Evolutionary conservation across 441 rosid genomes (phyloP).

Genomic region (Cnidoscolus chayamansa): DNA sequence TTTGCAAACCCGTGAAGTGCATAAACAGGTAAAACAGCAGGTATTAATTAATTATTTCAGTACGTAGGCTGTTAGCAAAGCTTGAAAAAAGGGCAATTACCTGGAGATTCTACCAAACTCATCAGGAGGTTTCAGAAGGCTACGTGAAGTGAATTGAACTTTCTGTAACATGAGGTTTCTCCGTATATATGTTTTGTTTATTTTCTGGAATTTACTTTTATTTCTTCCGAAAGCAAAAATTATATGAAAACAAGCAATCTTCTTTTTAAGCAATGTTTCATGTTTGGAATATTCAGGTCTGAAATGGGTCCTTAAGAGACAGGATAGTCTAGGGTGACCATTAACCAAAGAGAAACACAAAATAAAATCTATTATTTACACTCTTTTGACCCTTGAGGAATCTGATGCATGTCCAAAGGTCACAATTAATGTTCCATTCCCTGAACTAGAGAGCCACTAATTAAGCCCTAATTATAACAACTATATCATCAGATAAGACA

Average conservation of each 20-base stretch:
- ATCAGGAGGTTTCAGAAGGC: too few species aligned
- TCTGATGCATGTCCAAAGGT: not conserved
- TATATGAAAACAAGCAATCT: too few species aligned
- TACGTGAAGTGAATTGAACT: too few species aligned
- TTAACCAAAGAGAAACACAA: not conserved
- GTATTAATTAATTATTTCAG: too few species aligned
- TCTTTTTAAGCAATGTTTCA: not conserved
- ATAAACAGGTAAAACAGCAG: too few species aligned
- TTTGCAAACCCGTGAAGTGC: too few species aligned
- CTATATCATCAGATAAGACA: not conserved
- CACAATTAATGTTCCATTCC: not conserved
- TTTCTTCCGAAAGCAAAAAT: too few species aligned
- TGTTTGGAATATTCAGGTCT: constrained; percentile 1
- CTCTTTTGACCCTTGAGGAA: not conserved
- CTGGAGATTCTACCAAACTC: too few species aligned
- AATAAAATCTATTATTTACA: not conserved
- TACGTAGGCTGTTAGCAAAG: too few species aligned
- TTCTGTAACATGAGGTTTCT: too few species aligned
- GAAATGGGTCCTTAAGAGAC: constrained; percentile 1
- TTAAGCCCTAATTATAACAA: not conserved
- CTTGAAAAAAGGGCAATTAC: too few species aligned
- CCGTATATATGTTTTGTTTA: not conserved
- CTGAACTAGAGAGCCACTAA: not conserved
- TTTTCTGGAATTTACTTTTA: not conserved
- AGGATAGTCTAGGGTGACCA: not conserved